A percentile compares a stretch with the other conserved stretches of the same genome.
phyloP scores from a whole-genome alignment of 768 basidiomycete species.

The Amylocystis lapponica region DNA sequence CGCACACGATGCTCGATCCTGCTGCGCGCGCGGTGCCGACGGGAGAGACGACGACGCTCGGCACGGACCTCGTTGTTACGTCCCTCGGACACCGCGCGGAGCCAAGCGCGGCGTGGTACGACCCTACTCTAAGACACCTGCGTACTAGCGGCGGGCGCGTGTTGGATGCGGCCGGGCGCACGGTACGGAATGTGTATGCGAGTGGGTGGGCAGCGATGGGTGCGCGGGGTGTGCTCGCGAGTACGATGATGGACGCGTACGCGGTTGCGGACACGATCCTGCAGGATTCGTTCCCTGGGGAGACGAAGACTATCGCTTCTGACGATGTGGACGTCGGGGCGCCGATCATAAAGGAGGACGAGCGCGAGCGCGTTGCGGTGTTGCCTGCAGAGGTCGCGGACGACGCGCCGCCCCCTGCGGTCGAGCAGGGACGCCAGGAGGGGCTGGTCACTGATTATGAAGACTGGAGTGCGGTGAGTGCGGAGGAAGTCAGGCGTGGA shows the following conservation, averaged over 20 bases:
- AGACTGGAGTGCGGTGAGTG: slow-evolving; percentile 73
- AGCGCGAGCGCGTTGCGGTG: slow-evolving; percentile 4
- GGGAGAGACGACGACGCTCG: slow-evolving; percentile 41
- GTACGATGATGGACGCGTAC: slow-evolving; percentile 92
- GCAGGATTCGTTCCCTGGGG: slow-evolving; percentile 40
- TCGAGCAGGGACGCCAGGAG: slow-evolving; percentile 35
- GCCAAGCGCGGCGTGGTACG: slow-evolving; percentile 52
- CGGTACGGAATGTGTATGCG: slow-evolving; percentile 69
- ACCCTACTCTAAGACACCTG: slow-evolving; percentile 49
- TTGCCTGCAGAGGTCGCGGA: slow-evolving; percentile 28
- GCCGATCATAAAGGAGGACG: slow-evolving; percentile 1
- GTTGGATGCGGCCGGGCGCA: slow-evolving; percentile 27
- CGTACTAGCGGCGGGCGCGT: slow-evolving; percentile 50
- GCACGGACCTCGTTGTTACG: slow-evolving; percentile 78
- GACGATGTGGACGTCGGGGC: slow-evolving; percentile 10
- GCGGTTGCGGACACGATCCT: slow-evolving; percentile 68
- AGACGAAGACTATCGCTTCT: slow-evolving; percentile 4
- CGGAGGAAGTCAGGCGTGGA: slow-evolving; percentile 64
- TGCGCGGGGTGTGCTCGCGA: slow-evolving; percentile 85
- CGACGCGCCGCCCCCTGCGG: slow-evolving; percentile 46
- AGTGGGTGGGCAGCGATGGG: slow-evolving; percentile 93
- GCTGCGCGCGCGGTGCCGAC: slow-evolving; percentile 48
- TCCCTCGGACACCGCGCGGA: slow-evolving; percentile 84
- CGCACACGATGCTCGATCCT: slow-evolving; percentile 56
- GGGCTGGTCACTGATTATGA: slow-evolving; percentile 53